Evolutionary conservation across 768 basidiomycete species (phyloP).

Genomic region (Pulveroboletus sp.): DNA sequence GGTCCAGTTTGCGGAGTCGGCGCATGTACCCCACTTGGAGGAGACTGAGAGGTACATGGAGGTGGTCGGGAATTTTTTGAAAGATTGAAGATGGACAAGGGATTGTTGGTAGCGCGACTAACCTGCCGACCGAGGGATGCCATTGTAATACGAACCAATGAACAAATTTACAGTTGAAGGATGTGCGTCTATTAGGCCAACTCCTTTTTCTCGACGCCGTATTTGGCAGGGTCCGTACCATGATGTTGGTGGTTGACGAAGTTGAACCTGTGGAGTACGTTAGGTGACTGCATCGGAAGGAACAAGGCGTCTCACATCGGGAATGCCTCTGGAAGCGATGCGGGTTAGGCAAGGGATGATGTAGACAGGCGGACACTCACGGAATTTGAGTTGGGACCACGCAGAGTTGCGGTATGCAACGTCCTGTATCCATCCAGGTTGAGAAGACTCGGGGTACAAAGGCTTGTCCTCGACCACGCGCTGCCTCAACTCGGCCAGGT

Average conservation of each 20-base stretch:
- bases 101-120: too few species aligned
- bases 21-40: conserved; percentile 36
- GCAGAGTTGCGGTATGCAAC: conserved; percentile 85
- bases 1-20: conserved; percentile 36
- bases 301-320: conserved; percentile 56
- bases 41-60: conserved; percentile 36
- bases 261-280: conserved; percentile 71
- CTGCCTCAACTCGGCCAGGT: conserved; percentile 73
- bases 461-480: conserved; percentile 76
- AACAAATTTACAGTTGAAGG: conserved; percentile 8
- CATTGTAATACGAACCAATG: background rate
- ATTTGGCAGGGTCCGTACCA: conserved; percentile 82
- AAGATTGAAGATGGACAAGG: background rate
- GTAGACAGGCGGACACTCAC: conserved; percentile 42
- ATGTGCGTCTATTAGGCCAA: conserved; percentile 17
- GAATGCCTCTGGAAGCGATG: conserved; percentile 50
- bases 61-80: conserved; percentile 31
- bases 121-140: too few species aligned
- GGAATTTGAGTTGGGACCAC: conserved; percentile 91
- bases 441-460: conserved; percentile 77
- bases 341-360: conserved; percentile 6
- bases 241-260: conserved; percentile 88
- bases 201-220: conserved; percentile 42
- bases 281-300: background rate
- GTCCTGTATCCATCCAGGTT: conserved; percentile 82